Base-by-base conservation (phyloP, 768 basidiomycete species). In the Amyloporia xantha region DNA sequence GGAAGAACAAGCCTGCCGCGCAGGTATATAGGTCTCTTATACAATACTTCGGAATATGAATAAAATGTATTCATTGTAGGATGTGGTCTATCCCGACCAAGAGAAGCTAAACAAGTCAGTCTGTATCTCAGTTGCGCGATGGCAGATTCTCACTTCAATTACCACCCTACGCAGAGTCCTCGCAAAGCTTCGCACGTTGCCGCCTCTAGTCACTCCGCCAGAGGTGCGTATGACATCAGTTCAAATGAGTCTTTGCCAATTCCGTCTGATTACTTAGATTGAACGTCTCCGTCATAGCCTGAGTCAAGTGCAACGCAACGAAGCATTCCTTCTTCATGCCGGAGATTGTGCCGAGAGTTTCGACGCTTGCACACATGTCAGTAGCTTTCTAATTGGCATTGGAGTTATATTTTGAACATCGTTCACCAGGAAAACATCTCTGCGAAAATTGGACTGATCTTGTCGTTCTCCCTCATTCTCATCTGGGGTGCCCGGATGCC, bases 261-360 rank as follows among this genome's bases (percentile, higher is more conserved):
- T n/a, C n/a, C n/a, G 5, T 2, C 4, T 15, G 1, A 12, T n/a
- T 21, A 5, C 17, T 30, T 50, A 89, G 89, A 86, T 91, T 61
- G 87, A 91, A 63, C 78, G 91, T 9, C 73, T 97, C 48, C 77
- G 91, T 43, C 74, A 82, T 61, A 91, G 94, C 53, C 71, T 97
- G 17, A 69, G 74, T 27, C 80, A 80, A 28, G 92, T 94, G 2
- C 86, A 96, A 57, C 75, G 75, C 17, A 89, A 91, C 53, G 81
- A 94, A 59, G 92, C 91, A 0, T 98, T 99, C 68, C 74, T 99
- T 30, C 76, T 99, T 2, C 96, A 99, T 53, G 96, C 96, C 0
- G 96, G 96, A 2, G 96, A 99, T 61, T 99, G 96, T 59, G 93
- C 91, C n/a, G 91, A 94, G 66, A 86, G 89, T 63, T 94, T 95